A percentile compares a stretch with the other conserved stretches of the same genome.
These are phyloP conservation scores for Botrytis elliptica DNA, from an alignment of 2,329 filamentous ascomycete genomes.

Conservation along the genomic window DNA sequence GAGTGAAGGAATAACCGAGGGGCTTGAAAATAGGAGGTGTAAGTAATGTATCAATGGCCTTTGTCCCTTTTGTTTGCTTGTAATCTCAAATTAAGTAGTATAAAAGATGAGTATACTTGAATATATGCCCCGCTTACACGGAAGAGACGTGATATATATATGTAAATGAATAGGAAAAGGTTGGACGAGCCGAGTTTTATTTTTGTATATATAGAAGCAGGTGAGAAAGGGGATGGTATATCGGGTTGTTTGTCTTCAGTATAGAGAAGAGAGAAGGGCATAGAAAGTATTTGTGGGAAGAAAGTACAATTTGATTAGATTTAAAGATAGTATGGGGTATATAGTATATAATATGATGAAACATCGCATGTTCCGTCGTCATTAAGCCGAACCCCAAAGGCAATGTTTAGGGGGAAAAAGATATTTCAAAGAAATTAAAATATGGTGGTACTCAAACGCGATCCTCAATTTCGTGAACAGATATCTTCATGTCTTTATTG, in stretches of 20 bases:
- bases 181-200: not conserved
- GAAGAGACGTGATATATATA: not conserved
- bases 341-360: not conserved
- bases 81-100: not conserved
- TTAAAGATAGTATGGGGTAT: not conserved
- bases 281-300: not conserved
- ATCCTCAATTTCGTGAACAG: not conserved
- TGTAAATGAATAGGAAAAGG: not conserved
- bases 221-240: not conserved
- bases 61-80: not conserved
- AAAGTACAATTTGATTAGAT: not conserved
- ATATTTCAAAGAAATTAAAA: accelerated
- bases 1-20: not conserved
- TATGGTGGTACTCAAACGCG: not conserved
- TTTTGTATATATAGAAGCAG: not conserved
- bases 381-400: not conserved
- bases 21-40: not conserved
- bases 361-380: not conserved
- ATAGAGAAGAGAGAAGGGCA: not conserved
- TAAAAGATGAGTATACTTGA: not conserved
- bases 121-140: not conserved
- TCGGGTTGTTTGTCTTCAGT: too few species aligned
- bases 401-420: not conserved
- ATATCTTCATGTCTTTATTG: not conserved
- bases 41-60: too few species aligned